A percentile compares a stretch with the other conserved stretches of the same genome.
Conservation (phyloP, 805 yeast species). For the Komagataella pastoris region DNA sequence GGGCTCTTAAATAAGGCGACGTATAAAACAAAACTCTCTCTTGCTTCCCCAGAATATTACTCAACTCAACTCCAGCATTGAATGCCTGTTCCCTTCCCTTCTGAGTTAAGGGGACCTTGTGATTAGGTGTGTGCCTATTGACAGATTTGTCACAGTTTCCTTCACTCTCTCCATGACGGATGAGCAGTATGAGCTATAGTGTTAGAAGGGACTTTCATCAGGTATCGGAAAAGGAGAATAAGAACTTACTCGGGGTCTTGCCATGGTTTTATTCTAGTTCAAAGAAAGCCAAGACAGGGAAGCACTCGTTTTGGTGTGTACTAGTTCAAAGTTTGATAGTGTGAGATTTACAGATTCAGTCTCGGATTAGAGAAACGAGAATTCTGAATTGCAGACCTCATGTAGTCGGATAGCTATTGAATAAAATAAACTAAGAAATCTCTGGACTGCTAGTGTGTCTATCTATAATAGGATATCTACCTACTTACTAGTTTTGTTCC, state of each 20-base stretch:
- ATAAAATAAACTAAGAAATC: not conserved
- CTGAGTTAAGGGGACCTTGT: conserved; percentile 58
- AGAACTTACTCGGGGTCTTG: not conserved
- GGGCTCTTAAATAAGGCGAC: conserved; percentile 74
- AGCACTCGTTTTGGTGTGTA: not conserved
- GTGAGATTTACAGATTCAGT: not conserved
- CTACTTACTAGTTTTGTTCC: conserved; percentile 6
- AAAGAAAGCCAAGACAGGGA: not conserved
- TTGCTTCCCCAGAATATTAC: conserved; percentile 26
- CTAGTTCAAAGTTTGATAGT: not conserved
- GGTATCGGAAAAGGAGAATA: not conserved
- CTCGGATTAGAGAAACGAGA: not conserved
- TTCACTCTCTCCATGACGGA: conserved; percentile 89
- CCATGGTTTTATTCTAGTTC: not conserved
- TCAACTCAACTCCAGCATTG: conserved; percentile 42
- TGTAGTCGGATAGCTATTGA: not conserved
- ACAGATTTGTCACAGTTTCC: conserved; percentile 81
- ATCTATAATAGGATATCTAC: not conserved
- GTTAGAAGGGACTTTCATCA: not conserved
- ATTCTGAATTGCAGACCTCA: not conserved
- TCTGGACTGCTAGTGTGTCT: not conserved
- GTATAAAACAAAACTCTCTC: conserved; percentile 67
- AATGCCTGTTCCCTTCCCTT: conserved; percentile 55
- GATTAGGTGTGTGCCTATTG: conserved; percentile 70
- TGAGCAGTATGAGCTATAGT: conserved; percentile 41